phyloP scores from a whole-genome alignment of 805 yeast species.

The Saccharomyces mikatae region DNA sequence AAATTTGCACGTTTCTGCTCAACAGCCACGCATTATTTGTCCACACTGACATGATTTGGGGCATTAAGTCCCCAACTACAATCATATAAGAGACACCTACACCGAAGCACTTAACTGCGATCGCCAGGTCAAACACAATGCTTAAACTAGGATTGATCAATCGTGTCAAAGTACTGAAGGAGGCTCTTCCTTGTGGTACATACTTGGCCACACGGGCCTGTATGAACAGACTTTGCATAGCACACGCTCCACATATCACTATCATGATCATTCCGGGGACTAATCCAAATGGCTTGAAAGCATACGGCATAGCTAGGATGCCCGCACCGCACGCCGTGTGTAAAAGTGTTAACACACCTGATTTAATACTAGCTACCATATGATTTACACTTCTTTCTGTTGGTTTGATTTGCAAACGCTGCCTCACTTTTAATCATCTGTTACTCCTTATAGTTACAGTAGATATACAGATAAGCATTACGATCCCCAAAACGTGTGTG shows the following conservation, averaged over 20 bases:
- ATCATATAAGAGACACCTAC: constrained; percentile 56
- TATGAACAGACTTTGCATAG: constrained; percentile 42
- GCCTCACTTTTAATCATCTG: background rate
- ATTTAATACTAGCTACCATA: constrained; percentile 14
- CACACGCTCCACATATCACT: constrained; percentile 15
- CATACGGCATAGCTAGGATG: constrained; percentile 59
- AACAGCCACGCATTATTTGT: constrained; percentile 31
- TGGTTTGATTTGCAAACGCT: background rate
- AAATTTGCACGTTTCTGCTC: constrained; percentile 51
- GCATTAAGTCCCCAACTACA: constrained; percentile 60
- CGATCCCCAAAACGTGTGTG: background rate
- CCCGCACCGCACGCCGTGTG: constrained; percentile 44
- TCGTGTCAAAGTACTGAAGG: constrained; percentile 56
- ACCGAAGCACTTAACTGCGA: constrained; percentile 60
- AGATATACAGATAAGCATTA: background rate
- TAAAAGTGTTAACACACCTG: constrained; percentile 21
- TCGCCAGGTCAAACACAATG: constrained; percentile 53
- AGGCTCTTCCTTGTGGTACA: constrained; percentile 44
- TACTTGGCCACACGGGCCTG: constrained; percentile 52
- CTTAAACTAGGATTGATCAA: constrained; percentile 51
- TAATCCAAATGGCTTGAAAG: constrained; percentile 35
- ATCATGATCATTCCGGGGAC: constrained; percentile 12
- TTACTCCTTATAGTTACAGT: background rate
- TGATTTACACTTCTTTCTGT: background rate
- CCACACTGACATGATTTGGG: constrained; percentile 36